Evolutionary conservation across 73 alveolate genomes (phyloP).

Genomic region (Uronychia setigera): DNA sequence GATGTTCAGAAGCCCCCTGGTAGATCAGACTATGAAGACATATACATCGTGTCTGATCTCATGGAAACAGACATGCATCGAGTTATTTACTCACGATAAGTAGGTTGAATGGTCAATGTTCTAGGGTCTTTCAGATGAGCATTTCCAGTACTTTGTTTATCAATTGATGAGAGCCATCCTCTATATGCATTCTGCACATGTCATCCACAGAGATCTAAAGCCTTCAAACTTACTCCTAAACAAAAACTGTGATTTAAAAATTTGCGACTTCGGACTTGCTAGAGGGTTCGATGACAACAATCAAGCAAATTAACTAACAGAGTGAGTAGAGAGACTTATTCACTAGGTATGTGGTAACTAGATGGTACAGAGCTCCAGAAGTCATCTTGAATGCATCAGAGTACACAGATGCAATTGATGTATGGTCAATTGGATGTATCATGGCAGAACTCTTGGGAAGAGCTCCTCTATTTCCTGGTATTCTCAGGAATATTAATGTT

Average conservation of each 20-base stretch:
- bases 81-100: conserved; percentile 75
- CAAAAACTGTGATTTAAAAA: conserved; percentile 81
- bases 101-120: not conserved
- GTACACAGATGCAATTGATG: conserved; percentile 74
- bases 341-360: conserved; percentile 77
- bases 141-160: conserved; percentile 79
- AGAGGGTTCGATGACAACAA: conserved; percentile 81
- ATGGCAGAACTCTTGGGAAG: conserved; percentile 80
- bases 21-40: conserved; percentile 83
- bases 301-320: conserved; percentile 16
- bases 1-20: conserved; percentile 85
- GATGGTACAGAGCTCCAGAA: conserved; percentile 88
- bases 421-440: conserved; percentile 82
- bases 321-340: conserved; percentile 23
- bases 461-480: conserved; percentile 82
- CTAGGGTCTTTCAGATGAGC: conserved; percentile 85
- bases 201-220: conserved; percentile 84
- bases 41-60: conserved; percentile 82
- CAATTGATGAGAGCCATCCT: conserved; percentile 77
- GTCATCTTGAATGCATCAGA: conserved; percentile 78
- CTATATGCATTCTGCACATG: conserved; percentile 86
- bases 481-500: not conserved
- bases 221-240: conserved; percentile 83
- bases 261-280: conserved; percentile 90
- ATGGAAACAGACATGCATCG: conserved; percentile 92